phyloP scores from a whole-genome alignment of 768 basidiomycete genomes.

The Pleurotus ostreatus region DNA sequence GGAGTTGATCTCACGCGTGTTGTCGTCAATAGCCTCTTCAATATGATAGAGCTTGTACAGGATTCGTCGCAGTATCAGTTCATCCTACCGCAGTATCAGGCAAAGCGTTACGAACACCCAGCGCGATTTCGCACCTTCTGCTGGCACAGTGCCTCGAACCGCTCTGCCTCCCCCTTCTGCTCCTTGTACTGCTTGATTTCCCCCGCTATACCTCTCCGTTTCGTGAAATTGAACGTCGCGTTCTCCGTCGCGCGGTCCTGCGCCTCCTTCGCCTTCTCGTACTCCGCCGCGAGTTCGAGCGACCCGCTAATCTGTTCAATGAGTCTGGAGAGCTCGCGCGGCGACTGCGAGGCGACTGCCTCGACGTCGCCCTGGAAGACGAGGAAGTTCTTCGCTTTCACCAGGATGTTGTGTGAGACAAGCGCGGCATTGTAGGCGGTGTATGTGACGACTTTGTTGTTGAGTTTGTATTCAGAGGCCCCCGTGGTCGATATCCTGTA shows the following conservation, averaged over 20 bases:
- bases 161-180: slow-evolving; percentile 89
- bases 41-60: slow-evolving; percentile 91
- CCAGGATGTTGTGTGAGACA: slow-evolving; percentile 87
- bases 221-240: slow-evolving; percentile 92
- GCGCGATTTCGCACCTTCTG: slow-evolving; percentile 54
- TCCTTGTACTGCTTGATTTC: slow-evolving; percentile 98
- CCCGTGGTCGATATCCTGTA: slow-evolving; percentile 82
- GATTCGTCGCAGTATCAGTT: slow-evolving; percentile 74
- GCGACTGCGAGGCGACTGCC: slow-evolving; percentile 91
- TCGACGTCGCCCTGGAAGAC: slow-evolving; percentile 99
- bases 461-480: slow-evolving; percentile 87
- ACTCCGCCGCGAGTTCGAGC: slow-evolving; percentile 82
- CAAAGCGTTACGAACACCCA: background rate
- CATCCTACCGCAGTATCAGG: slow-evolving; percentile 47
- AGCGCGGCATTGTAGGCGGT: slow-evolving; percentile 87
- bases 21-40: slow-evolving; percentile 73
- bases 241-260: slow-evolving; percentile 92
- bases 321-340: slow-evolving; percentile 82
- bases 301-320: slow-evolving; percentile 97
- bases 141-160: slow-evolving; percentile 74
- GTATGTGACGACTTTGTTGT: slow-evolving; percentile 78
- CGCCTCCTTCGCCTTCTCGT: slow-evolving; percentile 82
- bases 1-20: slow-evolving; percentile 62
- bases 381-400: slow-evolving; percentile 98
- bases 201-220: slow-evolving; percentile 86